Conservation (phyloP, 345 rosid genomes). For the Iberis pinnata region DNA sequence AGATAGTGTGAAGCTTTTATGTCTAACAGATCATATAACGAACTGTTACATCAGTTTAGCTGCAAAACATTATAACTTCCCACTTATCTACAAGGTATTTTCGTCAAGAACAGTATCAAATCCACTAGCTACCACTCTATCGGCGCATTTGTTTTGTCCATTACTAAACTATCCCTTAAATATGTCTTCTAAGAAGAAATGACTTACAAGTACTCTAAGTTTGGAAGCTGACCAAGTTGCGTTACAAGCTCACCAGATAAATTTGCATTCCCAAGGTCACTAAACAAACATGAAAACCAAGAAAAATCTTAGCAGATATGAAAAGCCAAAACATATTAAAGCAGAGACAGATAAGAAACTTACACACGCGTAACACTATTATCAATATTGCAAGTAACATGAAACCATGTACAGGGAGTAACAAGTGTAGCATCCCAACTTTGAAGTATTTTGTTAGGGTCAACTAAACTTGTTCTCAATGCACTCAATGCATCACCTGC, state of each 20-base stretch:
- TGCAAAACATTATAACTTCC: neutral
- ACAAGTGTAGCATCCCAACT: slow-evolving; percentile 93
- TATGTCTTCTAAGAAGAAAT: neutral
- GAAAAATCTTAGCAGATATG: slow-evolving; percentile 3
- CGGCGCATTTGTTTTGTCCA: too few species aligned
- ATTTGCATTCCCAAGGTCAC: slow-evolving; percentile 44
- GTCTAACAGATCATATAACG: neutral
- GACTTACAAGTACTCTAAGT: slow-evolving; percentile 91
- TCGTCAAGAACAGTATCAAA: too few species aligned
- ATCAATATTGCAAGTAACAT: slow-evolving; percentile 81
- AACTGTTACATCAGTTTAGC: neutral
- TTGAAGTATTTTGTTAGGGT: slow-evolving; percentile 78
- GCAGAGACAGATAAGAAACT: slow-evolving; percentile 32
- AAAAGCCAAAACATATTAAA: neutral
- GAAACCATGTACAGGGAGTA: slow-evolving; percentile 91
- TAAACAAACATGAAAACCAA: slow-evolving; percentile 10
- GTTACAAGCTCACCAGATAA: slow-evolving; percentile 35
- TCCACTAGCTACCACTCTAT: neutral
- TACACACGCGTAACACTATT: slow-evolving; percentile 87
- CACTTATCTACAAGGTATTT: neutral
- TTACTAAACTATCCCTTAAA: slow-evolving; percentile 2
- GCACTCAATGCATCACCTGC: slow-evolving; percentile 87
- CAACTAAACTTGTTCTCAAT: slow-evolving; percentile 50
- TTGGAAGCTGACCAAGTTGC: slow-evolving; percentile 46
- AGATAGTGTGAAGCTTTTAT: neutral